Evolutionary conservation across 164 flowering plant species (phyloP), one percentile per base, ranked within the genome.

Genomic region (Magnolia changhungtana): DNA sequence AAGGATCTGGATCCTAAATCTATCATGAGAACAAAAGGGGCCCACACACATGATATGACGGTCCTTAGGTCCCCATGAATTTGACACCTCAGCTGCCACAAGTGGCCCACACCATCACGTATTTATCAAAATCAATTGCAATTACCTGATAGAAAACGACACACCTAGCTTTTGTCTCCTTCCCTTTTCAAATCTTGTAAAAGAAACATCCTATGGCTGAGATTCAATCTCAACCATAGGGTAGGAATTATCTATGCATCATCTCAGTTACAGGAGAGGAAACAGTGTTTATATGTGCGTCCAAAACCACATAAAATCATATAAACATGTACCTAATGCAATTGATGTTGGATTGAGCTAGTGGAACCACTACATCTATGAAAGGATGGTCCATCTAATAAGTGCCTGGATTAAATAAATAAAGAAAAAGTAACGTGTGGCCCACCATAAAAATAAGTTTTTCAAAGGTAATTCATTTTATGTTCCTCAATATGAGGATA

Each of bases 31-130:
- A 55, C 18, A 55, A 11, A 55, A 55, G 49, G 27, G 51, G 27
- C 19, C n/a, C 24, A 16, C 23, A 13, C 23, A 72, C 73, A 1
- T 55, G 13, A 74, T 74, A 52, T 37, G 49, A 14, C 70, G 49
- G 1, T 24, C 50, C 78, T 45, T 63, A 71, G 80, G 72, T 49
- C 72, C 18, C 72, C 55, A n/a, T 50, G 59, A 50, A 70, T n/a
- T 70, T 49, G 72, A 70, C 72, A 70, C 59, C n/a, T 45, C 58
- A 70, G 9, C 72, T 49, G 20, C 72, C 58, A 70, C 72, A 3
- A 20, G 18, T 45, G 24, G 55, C 72, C 27, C 72, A 69, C 71
- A n/a, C 58, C 49, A 8, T 70, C 58, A 70, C 72, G 8, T 24
- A 70, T 50, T 70, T 70, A 70, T 64, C 67, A 64, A 64, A 23